A percentile compares a stretch with the other conserved stretches of the same genome.
phyloP scores from a whole-genome alignment of 495 filamentous ascomycete species.

The Bryoglossum gracile region DNA sequence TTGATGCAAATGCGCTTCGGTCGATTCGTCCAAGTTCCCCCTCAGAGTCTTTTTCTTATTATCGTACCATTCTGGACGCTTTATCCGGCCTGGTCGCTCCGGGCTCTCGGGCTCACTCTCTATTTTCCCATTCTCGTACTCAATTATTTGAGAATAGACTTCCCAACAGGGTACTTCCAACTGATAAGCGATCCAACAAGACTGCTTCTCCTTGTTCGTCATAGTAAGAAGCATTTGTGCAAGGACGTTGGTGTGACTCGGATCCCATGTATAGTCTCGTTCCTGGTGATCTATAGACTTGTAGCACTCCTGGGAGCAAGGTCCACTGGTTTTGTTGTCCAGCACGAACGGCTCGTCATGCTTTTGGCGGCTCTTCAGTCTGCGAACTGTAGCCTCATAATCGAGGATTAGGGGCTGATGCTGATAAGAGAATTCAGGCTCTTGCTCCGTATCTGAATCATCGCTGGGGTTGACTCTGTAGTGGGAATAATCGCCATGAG shows the following conservation, averaged over 20 bases:
- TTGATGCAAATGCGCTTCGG: slow-evolving; percentile 21
- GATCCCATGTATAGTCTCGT: neutral
- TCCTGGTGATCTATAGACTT: neutral
- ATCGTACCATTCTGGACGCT: slow-evolving; percentile 23
- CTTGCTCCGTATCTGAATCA: slow-evolving; percentile 1
- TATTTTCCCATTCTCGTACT: slow-evolving; percentile 2
- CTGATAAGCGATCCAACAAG: slow-evolving; percentile 26
- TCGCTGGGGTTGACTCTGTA: slow-evolving; percentile 1
- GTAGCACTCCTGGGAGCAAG: slow-evolving; percentile 18
- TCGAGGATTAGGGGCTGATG: neutral
- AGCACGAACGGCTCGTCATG: slow-evolving; percentile 2
- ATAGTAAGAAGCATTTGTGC: slow-evolving; percentile 12
- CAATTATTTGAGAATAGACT: slow-evolving; percentile 37
- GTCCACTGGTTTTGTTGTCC: neutral
- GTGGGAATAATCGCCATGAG: slow-evolving; percentile 19
- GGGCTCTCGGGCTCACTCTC: neutral
- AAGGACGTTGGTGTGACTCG: slow-evolving; percentile 1
- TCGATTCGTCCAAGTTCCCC: slow-evolving; percentile 19
- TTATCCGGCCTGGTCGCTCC: neutral
- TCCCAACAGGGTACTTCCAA: slow-evolving; percentile 43
- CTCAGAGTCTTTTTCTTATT: slow-evolving; percentile 19
- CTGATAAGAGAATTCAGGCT: slow-evolving; percentile 1
- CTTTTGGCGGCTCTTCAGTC: neutral
- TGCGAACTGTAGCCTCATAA: slow-evolving; percentile 1
- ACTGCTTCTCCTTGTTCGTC: slow-evolving; percentile 1